phyloP scores from a whole-genome alignment of 352 stramenopile genomes.

The Pythium pectinolyticum region DNA sequence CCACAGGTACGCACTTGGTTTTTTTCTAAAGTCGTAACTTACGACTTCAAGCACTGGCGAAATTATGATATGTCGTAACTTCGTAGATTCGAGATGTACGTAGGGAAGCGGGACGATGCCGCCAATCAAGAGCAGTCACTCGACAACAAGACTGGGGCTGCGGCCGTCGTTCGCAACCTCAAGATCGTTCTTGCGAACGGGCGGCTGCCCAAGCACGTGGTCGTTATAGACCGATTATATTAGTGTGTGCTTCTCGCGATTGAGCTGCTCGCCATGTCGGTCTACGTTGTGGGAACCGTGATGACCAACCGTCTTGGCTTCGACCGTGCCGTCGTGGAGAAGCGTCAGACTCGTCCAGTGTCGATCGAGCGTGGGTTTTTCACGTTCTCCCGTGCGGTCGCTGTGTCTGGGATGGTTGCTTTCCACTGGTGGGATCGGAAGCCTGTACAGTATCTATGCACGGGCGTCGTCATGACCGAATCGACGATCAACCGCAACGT shows the following conservation, averaged over 20 bases:
- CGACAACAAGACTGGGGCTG: not conserved
- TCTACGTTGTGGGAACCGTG: constrained; percentile 33
- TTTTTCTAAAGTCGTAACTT: not conserved
- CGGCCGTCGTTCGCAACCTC: not conserved
- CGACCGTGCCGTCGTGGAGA: constrained; percentile 9
- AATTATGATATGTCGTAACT: not conserved
- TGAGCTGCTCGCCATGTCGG: constrained; percentile 29
- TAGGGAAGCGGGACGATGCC: not conserved
- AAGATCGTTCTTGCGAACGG: no score
- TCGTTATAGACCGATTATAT: constrained; percentile 32
- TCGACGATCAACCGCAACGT: no score
- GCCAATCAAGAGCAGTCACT: not conserved
- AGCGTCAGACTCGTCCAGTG: constrained; percentile 8
- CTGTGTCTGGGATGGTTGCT: constrained; percentile 18
- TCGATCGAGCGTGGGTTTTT: constrained; percentile 24
- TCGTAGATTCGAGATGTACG: not conserved
- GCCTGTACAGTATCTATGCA: constrained; percentile 33
- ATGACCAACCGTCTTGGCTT: constrained; percentile 22
- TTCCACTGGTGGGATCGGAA: constrained; percentile 35
- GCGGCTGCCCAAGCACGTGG: constrained; percentile 17
- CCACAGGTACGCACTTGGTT: not conserved
- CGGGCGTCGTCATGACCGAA: constrained; percentile 16
- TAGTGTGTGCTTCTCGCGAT: constrained; percentile 16
- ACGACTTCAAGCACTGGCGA: not conserved
- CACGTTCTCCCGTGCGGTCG: constrained; percentile 7